Percentiles rank a stretch among this genome's conserved stretches.
Conservation (phyloP, 179 eudicot species). For the Drosera spatulata region DNA sequence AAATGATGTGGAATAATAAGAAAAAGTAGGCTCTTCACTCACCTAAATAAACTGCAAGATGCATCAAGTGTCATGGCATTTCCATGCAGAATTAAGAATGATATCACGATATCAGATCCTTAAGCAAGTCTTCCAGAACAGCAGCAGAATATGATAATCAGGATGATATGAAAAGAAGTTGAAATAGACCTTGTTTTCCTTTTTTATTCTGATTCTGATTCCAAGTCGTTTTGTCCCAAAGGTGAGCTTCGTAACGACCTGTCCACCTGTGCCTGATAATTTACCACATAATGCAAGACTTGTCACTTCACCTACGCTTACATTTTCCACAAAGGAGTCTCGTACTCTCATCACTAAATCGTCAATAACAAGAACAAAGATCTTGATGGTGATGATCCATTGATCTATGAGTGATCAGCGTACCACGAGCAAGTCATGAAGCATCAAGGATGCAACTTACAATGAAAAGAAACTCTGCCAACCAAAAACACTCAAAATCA, state of each 20-base stretch:
- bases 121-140: no score
- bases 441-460: no score
- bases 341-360: no score
- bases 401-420: no score
- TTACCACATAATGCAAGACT: background rate
- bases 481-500: no score
- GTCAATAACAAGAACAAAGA: no score
- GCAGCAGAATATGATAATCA: no score
- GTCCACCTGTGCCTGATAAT: slow-evolving; percentile 95
- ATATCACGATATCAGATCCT: background rate
- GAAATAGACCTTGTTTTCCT: slow-evolving; percentile 84
- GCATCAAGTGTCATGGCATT: slow-evolving; percentile 7
- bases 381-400: no score
- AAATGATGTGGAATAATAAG: background rate
- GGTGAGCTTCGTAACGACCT: slow-evolving; percentile 98
- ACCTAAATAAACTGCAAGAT: slow-evolving; percentile 87
- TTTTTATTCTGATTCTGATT: slow-evolving; percentile 97
- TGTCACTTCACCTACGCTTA: no score
- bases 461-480: no score
- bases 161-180: background rate
- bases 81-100: slow-evolving; percentile 21
- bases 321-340: no score
- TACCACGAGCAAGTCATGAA: no score
- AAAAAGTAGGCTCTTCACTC: slow-evolving; percentile 14
- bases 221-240: slow-evolving; percentile 99